Base-by-base conservation (phyloP, 805 yeast species). In the Monosporozyma aerobia region DNA sequence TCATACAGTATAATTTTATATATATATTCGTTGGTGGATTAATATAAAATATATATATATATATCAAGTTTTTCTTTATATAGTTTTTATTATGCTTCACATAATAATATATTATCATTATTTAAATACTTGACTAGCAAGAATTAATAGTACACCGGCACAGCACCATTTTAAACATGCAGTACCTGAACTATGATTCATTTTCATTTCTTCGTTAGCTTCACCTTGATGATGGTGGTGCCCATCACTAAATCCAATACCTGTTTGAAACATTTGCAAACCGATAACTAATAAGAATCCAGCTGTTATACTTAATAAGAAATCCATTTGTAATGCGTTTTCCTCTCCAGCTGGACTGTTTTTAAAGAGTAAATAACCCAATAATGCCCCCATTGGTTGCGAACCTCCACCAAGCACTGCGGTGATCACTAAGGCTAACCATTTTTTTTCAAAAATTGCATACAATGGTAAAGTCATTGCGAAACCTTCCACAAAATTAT, bases 401-500 rank as follows among this genome's bases (percentile, higher is more conserved):
- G 96, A 82, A 1, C 81, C 73, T 0, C 92, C 90, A 3, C 97
- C 97, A 16, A 92, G 69, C 0, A 83, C 51, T 1, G 87, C 81
- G 14, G 90, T 78, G 7, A 85, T 77, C 0, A 75, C 56, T 10
- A 89, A 70, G 0, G 97, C 95, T 57, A 79, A 76, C 29, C 69
- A 60, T 46, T 87, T 73, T 1, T 80, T 76, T 44, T 79, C 73
- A 56, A 92, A 73, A 8, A 95, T 88, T 50, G 90, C 78, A 64
- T 85, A 94, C 33, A 92, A 73, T 0, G 98, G 98, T 47, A 90
- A 73, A 13, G 96, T 88, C 87, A 92, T 90, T 14, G 94, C 81
- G 65, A 94, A 90, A 0, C 98, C 99, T 67, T 92, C 99, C 23
- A 90, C 84, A 59, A 89, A 83, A 67, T 94, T 94, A 70, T 92